Conservation (phyloP, 495 filamentous ascomycete species). For the Penicillium silybi region DNA sequence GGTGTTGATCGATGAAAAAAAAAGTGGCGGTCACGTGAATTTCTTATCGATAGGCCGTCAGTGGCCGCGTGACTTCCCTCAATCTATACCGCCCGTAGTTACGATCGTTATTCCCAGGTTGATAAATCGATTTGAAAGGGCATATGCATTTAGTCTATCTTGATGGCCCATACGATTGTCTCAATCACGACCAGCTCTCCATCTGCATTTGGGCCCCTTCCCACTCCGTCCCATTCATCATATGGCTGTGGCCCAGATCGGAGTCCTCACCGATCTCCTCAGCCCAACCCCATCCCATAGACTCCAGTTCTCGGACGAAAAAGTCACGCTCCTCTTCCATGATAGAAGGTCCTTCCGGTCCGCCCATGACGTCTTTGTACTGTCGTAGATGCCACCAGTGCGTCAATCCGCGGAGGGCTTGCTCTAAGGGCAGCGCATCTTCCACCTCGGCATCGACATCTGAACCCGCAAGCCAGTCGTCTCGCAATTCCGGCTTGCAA, state of each 20-base stretch:
- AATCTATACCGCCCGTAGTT: neutral
- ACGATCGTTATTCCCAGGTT: neutral
- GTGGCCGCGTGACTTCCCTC: neutral
- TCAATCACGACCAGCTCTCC: slow-evolving; percentile 36
- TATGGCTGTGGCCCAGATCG: slow-evolving; percentile 35
- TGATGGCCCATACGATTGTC: neutral
- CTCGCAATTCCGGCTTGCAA: slow-evolving; percentile 84
- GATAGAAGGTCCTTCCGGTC: slow-evolving; percentile 50
- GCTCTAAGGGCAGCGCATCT: slow-evolving; percentile 84
- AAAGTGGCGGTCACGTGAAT: slow-evolving; percentile 35
- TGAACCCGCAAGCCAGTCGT: slow-evolving; percentile 90
- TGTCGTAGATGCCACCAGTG: slow-evolving; percentile 86
- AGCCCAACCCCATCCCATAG: slow-evolving; percentile 59
- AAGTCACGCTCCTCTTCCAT: slow-evolving; percentile 82
- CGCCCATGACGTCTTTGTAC: slow-evolving; percentile 79
- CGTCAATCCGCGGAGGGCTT: slow-evolving; percentile 78
- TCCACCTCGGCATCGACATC: slow-evolving; percentile 92
- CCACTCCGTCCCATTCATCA: slow-evolving; percentile 45
- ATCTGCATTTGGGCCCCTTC: slow-evolving; percentile 42
- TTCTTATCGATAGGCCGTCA: slow-evolving; percentile 35
- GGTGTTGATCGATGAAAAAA: slow-evolving; percentile 31
- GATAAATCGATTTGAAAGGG: neutral
- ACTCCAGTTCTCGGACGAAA: slow-evolving; percentile 84
- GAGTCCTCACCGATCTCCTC: slow-evolving; percentile 44
- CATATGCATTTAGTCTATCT: slow-evolving; percentile 11